Evolutionary conservation across 129 eudicot species (phyloP).

Genomic region (Centella asiatica): DNA sequence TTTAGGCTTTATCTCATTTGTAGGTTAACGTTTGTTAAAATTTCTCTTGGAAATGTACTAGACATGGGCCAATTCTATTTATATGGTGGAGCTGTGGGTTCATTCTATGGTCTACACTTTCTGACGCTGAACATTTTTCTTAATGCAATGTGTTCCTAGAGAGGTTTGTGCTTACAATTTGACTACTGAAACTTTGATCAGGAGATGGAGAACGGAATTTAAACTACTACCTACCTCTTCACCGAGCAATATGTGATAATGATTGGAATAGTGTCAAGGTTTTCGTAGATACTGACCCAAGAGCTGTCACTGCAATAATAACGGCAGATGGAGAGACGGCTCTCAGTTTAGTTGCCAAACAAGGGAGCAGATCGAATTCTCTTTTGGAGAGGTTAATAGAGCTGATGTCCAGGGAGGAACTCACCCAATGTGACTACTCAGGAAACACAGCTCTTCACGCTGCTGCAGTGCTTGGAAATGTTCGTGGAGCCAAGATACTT

Average conservation of each 20-base stretch:
- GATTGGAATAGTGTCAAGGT: not conserved
- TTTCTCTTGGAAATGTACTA: too few species aligned
- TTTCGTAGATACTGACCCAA: not conserved
- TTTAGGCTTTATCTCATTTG: too few species aligned
- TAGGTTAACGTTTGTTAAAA: too few species aligned
- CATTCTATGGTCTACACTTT: too few species aligned
- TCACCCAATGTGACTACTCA: fast-evolving
- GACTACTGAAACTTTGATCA: not conserved
- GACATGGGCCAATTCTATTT: too few species aligned
- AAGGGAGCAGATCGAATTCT: not conserved
- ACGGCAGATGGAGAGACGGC: not conserved
- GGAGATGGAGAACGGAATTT: not conserved
- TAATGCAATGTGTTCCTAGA: not conserved
- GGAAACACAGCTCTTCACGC: not conserved
- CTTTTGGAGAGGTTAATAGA: not conserved
- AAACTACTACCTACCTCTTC: not conserved
- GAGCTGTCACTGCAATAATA: not conserved
- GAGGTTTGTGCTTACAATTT: not conserved
- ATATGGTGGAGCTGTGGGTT: too few species aligned
- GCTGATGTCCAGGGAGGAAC: not conserved
- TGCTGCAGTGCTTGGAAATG: not conserved
- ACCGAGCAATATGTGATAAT: not conserved
- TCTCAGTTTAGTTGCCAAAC: not conserved
- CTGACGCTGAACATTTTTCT: too few species aligned
- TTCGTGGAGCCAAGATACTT: not conserved